These are phyloP conservation scores for Sporothrix sp. DNA, from an alignment of 2,329 filamentous ascomycete genomes.

Conservation along the genomic window DNA sequence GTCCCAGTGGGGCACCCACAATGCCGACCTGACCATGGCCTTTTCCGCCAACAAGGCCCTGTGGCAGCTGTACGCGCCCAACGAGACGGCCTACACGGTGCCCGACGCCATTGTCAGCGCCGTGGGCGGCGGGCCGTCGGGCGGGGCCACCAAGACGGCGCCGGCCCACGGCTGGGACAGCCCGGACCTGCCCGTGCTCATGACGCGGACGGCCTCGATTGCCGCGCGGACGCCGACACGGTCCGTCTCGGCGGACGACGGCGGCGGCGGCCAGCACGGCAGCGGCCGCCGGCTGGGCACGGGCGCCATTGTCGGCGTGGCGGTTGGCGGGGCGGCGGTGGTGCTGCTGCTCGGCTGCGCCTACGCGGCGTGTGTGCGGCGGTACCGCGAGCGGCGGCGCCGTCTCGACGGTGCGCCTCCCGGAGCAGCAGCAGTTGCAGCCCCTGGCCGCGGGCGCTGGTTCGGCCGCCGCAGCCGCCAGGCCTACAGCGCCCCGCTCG, in stretches of 20 bases:
- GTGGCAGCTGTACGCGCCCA: constrained; percentile 43
- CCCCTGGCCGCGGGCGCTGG: background rate
- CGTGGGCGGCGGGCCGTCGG: constrained; percentile 41
- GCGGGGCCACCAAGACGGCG: constrained; percentile 42
- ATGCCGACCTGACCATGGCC: constrained; percentile 43
- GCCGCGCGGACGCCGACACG: constrained; percentile 42
- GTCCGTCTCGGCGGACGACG: constrained; percentile 22
- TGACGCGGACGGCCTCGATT: constrained; percentile 39
- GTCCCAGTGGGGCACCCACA: constrained; percentile 46
- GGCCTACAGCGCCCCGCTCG: background rate
- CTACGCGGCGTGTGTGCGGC: constrained; percentile 6
- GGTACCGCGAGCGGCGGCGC: constrained; percentile 4
- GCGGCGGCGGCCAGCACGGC: constrained; percentile 6
- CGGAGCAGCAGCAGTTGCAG: background rate
- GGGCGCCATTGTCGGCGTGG: constrained; percentile 37
- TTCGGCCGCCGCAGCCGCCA: background rate
- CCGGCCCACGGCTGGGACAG: constrained; percentile 42
- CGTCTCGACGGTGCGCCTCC: background rate
- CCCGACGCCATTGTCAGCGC: constrained; percentile 40
- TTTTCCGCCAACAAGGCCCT: constrained; percentile 36
- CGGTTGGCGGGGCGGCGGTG: constrained; percentile 28
- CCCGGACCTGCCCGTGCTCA: constrained; percentile 42
- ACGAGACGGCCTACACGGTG: constrained; percentile 43
- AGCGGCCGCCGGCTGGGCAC: constrained; percentile 21
- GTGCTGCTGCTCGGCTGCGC: constrained; percentile 22